Evolutionary conservation across 345 rosid genomes (phyloP).

Genomic region (Sonneratia alba): DNA sequence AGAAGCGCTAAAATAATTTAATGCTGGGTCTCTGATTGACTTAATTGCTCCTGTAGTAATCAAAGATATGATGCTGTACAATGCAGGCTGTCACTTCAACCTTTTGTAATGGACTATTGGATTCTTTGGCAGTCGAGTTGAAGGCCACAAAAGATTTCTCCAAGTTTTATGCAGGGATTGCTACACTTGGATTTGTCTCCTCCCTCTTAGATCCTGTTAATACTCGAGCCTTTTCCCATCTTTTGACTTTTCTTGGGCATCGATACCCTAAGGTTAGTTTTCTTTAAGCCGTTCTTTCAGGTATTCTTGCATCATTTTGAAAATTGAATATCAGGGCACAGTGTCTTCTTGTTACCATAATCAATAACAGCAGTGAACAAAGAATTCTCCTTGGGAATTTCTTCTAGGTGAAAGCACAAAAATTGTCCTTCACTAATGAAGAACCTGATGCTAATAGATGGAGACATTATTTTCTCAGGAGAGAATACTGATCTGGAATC

Average conservation of each 20-base stretch:
- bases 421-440: neutral
- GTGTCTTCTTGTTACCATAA: neutral
- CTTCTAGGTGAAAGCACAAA: neutral
- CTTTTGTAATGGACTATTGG: conserved; percentile 53
- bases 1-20: neutral
- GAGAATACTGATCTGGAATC: neutral
- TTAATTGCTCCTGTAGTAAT: neutral
- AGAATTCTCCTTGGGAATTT: neutral
- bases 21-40: neutral
- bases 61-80: neutral
- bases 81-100: conserved; percentile 40
- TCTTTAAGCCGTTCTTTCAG: neutral
- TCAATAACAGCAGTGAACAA: neutral
- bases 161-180: conserved; percentile 61
- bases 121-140: conserved; percentile 60
- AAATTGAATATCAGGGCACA: neutral
- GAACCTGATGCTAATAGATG: neutral
- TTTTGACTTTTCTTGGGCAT: conserved; percentile 59
- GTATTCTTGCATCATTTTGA: neutral
- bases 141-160: conserved; percentile 66
- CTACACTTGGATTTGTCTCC: conserved; percentile 67
- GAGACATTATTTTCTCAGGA: neutral
- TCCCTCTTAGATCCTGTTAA: conserved; percentile 47
- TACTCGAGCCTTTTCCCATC: conserved; percentile 49
- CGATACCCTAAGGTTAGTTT: conserved; percentile 69